Conservation (phyloP, 768 basidiomycete species). For the Termitomyces heimii region DNA sequence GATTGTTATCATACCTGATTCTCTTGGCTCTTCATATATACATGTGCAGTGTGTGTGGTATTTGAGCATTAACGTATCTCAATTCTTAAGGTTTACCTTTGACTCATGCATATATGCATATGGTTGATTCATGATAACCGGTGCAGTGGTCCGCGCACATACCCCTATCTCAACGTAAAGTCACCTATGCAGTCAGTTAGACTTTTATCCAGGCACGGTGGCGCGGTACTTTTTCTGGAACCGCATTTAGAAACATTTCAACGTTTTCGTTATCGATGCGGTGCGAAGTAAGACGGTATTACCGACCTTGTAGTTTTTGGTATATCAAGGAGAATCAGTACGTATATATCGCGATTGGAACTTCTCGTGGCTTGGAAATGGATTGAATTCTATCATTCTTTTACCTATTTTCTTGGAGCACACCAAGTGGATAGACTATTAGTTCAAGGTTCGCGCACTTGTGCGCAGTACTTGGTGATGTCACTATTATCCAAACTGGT, state of each 20-base stretch:
- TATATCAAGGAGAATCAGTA: too few relatives aligned
- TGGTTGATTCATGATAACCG: background rate
- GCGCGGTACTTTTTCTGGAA: background rate
- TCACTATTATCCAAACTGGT: background rate
- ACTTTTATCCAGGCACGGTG: background rate
- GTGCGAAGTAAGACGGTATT: too few relatives aligned
- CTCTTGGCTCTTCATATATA: background rate
- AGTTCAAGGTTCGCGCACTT: background rate
- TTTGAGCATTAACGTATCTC: background rate
- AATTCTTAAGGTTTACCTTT: background rate
- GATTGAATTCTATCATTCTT: too few relatives aligned
- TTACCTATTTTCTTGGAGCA: too few relatives aligned
- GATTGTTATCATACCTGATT: background rate
- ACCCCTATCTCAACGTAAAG: background rate
- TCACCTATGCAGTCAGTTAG: background rate
- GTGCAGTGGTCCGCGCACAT: background rate
- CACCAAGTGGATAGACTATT: too few relatives aligned
- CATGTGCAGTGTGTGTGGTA: background rate
- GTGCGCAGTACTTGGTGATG: background rate
- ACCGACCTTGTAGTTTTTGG: background rate
- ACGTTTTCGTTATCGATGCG: background rate
- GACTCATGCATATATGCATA: background rate
- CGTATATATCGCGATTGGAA: too few relatives aligned
- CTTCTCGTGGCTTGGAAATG: too few relatives aligned
- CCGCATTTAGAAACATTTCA: background rate